These are phyloP conservation scores for Suhomyces coccinellae DNA, from an alignment of 1,139 yeast genomes.

Conservation along the genomic window DNA sequence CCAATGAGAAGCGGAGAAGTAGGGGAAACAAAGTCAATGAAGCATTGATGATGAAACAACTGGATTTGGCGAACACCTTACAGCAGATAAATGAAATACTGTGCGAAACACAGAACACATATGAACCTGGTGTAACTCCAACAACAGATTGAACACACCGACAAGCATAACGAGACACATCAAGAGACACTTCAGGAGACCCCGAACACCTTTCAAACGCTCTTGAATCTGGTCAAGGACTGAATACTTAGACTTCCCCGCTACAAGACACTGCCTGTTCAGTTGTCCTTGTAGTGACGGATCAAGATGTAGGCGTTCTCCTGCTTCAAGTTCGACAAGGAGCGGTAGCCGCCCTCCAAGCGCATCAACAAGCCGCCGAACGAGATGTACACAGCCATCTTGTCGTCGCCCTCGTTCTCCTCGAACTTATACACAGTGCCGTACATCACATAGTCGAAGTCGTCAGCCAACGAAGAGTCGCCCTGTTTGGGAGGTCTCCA, in stretches of 20 bases:
- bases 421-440: slow-evolving; percentile 98
- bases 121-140: too few relatives aligned
- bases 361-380: slow-evolving; percentile 95
- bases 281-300: slow-evolving; percentile 62
- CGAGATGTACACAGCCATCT: slow-evolving; percentile 86
- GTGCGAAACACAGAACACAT: too few relatives aligned
- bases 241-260: too few relatives aligned
- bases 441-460: slow-evolving; percentile 97
- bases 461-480: slow-evolving; percentile 88
- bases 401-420: slow-evolving; percentile 72
- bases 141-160: too few relatives aligned
- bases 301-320: slow-evolving; percentile 90
- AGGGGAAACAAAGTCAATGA: too few relatives aligned
- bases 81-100: too few relatives aligned
- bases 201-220: too few relatives aligned
- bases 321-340: slow-evolving; percentile 84
- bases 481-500: slow-evolving; percentile 93
- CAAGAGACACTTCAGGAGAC: too few relatives aligned
- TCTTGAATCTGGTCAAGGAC: too few relatives aligned
- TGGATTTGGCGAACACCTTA: too few relatives aligned
- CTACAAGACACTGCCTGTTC: not conserved
- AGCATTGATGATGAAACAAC: too few relatives aligned
- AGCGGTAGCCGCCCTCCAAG: slow-evolving; percentile 92
- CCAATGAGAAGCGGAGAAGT: not conserved
- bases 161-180: too few relatives aligned